Evolutionary conservation across 768 basidiomycete genomes (phyloP), one percentile per base, ranked within the genome.

Genomic region (Glaciozyma martinii): DNA sequence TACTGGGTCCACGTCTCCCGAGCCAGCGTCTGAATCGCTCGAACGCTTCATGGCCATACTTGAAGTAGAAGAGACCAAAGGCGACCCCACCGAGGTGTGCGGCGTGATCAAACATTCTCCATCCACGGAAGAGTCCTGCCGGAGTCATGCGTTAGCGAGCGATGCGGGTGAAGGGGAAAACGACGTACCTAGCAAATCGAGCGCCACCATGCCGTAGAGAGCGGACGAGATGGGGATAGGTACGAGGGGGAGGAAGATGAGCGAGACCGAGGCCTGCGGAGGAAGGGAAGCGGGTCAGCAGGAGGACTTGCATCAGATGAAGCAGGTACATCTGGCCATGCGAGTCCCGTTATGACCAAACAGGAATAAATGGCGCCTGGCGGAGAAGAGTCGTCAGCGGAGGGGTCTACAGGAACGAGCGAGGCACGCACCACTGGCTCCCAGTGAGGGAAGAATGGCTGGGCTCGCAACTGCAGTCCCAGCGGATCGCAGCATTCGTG

Each of bases 241-340:
- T 30, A 72, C 46, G 56, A 63, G 69, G 12, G 71, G 71, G 10
- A 72, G 32, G 57, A 72, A 67, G 50, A 72, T 72, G 58, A 72
- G 61, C 3, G 63, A 60, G 49, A 72, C 60, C n/a, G 54, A 60
- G 18, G 68, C 64, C 16, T 49, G 30, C 15, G 15, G 27, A n/a
- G n/a, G n/a, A n/a, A n/a, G n/a, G n/a, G n/a, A 1, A 5, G 5
- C 30, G 27, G 32, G 27, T 32, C 9, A 53, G 30, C 60, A 40
- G 30, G 25, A 10, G 25, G 18, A 42, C 7, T 15, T 8, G 23
- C 3, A 53, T 33, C 21, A 27, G 40, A 7, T 3, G 27, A 53
- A 27, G 16, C 23, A 37, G 21, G 30, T 33, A 53, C 32, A 43
- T 12, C 44, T 4, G 67, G 67, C 60, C 60, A 68, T 6, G 65